Percentiles rank a stretch among this genome's conserved stretches.
Evolutionary conservation across 495 filamentous ascomycete genomes (phyloP).

Genomic region (Annulohypoxylon bovei): DNA sequence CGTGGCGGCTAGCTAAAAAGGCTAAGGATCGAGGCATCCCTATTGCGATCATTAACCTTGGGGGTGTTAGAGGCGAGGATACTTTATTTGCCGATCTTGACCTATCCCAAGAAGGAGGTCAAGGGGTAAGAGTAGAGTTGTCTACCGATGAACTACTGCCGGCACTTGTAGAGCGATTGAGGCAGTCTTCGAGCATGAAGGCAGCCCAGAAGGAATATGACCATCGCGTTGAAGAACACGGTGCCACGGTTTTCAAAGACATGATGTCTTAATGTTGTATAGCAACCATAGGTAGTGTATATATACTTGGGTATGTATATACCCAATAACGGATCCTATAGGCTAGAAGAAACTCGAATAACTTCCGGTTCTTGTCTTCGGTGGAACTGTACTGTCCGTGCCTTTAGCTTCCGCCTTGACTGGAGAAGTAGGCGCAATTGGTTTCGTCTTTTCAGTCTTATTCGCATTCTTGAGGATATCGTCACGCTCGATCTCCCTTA

Average conservation of each 20-base stretch:
- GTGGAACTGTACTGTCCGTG: slow-evolving; percentile 23
- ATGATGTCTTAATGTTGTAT: slow-evolving; percentile 54
- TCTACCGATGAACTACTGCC: slow-evolving; percentile 66
- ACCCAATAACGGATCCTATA: neutral
- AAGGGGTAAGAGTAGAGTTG: slow-evolving; percentile 63
- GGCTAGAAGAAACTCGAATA: slow-evolving; percentile 54
- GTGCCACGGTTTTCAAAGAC: slow-evolving; percentile 58
- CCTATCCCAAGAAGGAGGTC: slow-evolving; percentile 56
- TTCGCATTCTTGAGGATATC: slow-evolving; percentile 69
- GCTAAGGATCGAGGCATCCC: slow-evolving; percentile 85
- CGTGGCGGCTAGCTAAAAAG: slow-evolving; percentile 86
- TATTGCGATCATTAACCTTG: slow-evolving; percentile 84
- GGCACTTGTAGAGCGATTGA: slow-evolving; percentile 57
- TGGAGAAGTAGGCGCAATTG: slow-evolving; percentile 8
- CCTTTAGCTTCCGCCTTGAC: slow-evolving; percentile 24
- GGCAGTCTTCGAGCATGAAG: slow-evolving; percentile 27
- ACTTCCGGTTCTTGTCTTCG: slow-evolving; percentile 38
- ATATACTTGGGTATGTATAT: slow-evolving; percentile 26
- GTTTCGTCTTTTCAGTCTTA: slow-evolving; percentile 42
- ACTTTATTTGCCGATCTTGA: slow-evolving; percentile 67
- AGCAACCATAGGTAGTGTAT: slow-evolving; percentile 32
- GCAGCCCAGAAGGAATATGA: slow-evolving; percentile 10
- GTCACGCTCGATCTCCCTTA: slow-evolving; percentile 83
- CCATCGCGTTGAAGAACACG: slow-evolving; percentile 28
- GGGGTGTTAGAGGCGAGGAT: slow-evolving; percentile 83